Base-by-base conservation (phyloP, 306 rosid species). In the Acacia confusa region DNA sequence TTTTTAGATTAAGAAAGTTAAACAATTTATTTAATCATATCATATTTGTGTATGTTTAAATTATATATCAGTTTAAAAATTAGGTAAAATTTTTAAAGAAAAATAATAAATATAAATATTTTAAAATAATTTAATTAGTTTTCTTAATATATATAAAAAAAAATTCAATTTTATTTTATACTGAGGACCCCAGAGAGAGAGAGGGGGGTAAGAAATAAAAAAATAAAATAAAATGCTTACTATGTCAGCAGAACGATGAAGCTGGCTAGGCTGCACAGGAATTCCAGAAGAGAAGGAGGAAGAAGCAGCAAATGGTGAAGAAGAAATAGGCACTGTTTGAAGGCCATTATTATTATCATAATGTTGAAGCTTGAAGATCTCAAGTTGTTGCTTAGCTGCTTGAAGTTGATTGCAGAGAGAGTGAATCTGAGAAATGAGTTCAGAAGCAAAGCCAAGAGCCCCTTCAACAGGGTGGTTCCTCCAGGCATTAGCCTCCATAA, bases 141-240 rank as follows among this genome's bases (percentile, higher is more conserved):
- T 45, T 45, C 1, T 45, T 45, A 45, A 45, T 45, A 45, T 45
- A 3, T 45, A 0, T 0, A 2, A 45, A 45, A 45, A 45, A 45
- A 32, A 32, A 32, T 4, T 44, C 48, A 44, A 45, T 0, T 45
- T 0, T 1, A 0, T 41, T 0, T 41, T 41, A 41, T 41, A n/a
- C n/a, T n/a, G n/a, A n/a, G n/a, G n/a, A n/a, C n/a, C n/a, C n/a
- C n/a, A n/a, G n/a, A n/a, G n/a, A n/a, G n/a, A n/a, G n/a, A n/a
- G n/a, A n/a, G n/a, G n/a, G n/a, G n/a, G 0, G 0, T 0, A 32
- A 0, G 34, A 0, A 32, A 3, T 32, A 32, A 32, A 36, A 36
- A 36, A 36, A 36, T 4, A 36, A 32, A 32, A 3, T 32, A 2
- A 32, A 36, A 47, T n/a, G 8, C 55, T 52, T 52, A 52, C 60